These are phyloP conservation scores for Oxyria digyna DNA, from an alignment of 148 eudicot species.

Conservation along the genomic window DNA sequence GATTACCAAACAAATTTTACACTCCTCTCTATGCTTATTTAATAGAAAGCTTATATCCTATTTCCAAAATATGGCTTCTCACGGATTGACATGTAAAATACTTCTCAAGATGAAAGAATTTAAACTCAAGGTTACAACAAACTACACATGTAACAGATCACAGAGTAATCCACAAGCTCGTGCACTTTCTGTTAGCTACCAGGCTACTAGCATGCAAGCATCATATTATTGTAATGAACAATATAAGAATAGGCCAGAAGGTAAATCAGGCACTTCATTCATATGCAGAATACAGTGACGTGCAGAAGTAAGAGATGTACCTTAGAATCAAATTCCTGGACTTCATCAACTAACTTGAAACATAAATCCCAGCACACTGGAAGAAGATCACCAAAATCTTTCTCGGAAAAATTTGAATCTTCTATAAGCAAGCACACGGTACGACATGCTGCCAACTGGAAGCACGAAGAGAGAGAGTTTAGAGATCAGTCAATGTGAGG, in stretches of 20 bases:
- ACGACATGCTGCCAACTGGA: constrained; percentile 80
- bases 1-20: neutral
- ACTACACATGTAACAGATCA: too few species aligned
- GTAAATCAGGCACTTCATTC: neutral
- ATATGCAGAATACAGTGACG: neutral
- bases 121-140: too few species aligned
- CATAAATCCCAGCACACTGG: constrained; percentile 87
- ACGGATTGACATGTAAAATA: too few species aligned
- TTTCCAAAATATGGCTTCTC: neutral
- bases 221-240: neutral
- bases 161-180: neutral
- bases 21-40: neutral
- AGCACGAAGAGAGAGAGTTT: constrained; percentile 4
- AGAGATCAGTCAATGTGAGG: neutral
- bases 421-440: constrained; percentile 82
- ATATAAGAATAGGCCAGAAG: neutral
- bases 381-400: constrained; percentile 75
- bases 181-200: neutral
- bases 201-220: neutral
- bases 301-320: constrained; percentile 22
- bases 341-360: constrained; percentile 82
- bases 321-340: constrained; percentile 95
- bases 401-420: constrained; percentile 83
- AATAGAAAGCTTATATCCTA: neutral
- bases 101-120: too few species aligned